Evolutionary conservation across 2,329 filamentous ascomycete species (phyloP), one percentile per base, ranked within the genome.

Genomic region (Cladosporium cucumerinum): DNA sequence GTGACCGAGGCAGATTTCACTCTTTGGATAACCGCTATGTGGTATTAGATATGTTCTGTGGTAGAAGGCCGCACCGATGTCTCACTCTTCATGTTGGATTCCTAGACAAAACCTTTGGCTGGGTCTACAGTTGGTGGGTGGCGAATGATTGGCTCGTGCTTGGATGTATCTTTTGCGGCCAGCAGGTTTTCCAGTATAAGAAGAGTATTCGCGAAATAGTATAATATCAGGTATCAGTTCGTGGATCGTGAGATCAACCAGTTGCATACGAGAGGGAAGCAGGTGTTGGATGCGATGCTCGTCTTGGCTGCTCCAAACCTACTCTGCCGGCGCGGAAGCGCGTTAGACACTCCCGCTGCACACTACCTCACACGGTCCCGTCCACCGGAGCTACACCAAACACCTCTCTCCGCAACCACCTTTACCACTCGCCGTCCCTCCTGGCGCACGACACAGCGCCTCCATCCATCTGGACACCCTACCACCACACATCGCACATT

Each of bases 1-100:
- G 93, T 95, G 72, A 99, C 95, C 8, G 94, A 97, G 66, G 94
- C 94, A 51, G 93, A 98, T 66, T 97, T 87, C 60, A 99, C 95
- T 69, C 95, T 87, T 79, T 99, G 95, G 61, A 98, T 82, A 66
- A 99, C 91, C 62, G 93, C 95, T 97, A 74, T 61, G 66, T 66
- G 61, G 59, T 66, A 70, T 76, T 57, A 63, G 52, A 59, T 57
- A 16, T 14, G 18, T 11, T 18, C 26, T 26, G n/a, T n/a, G 51
- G 39, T 21, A 55, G 57, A 59, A 51, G 34, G 39, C 39, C 34
- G 32, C 36, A 16, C 5, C 12, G 65, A 63, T 48, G 57, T 66
- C 73, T 65, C 69, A 80, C 79, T 78, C 75, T 81, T 81, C 79
- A 80, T 79, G 65, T 46, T 68, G 11, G 11, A 11, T 30, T 32